phyloP scores from a whole-genome alignment of 2,329 filamentous ascomycete species.

The Colletotrichum graminicola region DNA sequence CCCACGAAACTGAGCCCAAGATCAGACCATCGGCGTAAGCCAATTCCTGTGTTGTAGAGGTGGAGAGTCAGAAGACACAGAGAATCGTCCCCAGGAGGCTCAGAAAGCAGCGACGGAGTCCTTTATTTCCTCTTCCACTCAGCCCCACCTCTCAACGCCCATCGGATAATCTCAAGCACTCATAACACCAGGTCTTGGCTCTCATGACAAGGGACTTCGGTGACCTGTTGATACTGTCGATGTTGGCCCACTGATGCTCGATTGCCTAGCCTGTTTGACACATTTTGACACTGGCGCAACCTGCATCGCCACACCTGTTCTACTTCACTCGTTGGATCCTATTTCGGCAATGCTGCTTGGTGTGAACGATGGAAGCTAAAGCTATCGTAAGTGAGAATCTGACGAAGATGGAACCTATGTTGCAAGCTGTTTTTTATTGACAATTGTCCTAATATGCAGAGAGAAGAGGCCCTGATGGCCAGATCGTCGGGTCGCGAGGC shows the following conservation, averaged over 20 bases:
- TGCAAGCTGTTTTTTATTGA: slow-evolving; percentile 4
- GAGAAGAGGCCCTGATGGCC: slow-evolving; percentile 54
- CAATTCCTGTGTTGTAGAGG: neutral
- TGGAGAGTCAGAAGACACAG: neutral
- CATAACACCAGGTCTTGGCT: neutral
- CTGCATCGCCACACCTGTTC: neutral
- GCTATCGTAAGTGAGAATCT: slow-evolving; percentile 29
- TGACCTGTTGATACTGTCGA: slow-evolving; percentile 4
- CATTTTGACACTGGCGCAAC: neutral
- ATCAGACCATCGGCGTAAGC: neutral
- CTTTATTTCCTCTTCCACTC: neutral
- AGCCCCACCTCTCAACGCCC: neutral
- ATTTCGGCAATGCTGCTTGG: slow-evolving; percentile 14
- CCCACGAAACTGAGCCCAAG: neutral
- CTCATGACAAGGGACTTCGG: slow-evolving; percentile 11
- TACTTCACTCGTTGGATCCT: neutral
- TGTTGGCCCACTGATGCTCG: neutral
- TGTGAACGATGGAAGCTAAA: slow-evolving; percentile 37
- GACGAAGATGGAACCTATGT: neutral
- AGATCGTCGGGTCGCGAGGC: slow-evolving; percentile 65
- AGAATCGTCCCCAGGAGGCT: neutral
- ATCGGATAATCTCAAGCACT: neutral
- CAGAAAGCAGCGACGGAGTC: neutral
- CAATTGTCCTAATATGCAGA: slow-evolving; percentile 45
- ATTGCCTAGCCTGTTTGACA: slow-evolving; percentile 4